Evolutionary conservation across 1,284 basidiomycete species (phyloP).

Genomic region (Apiotrichum veenhuisii): DNA sequence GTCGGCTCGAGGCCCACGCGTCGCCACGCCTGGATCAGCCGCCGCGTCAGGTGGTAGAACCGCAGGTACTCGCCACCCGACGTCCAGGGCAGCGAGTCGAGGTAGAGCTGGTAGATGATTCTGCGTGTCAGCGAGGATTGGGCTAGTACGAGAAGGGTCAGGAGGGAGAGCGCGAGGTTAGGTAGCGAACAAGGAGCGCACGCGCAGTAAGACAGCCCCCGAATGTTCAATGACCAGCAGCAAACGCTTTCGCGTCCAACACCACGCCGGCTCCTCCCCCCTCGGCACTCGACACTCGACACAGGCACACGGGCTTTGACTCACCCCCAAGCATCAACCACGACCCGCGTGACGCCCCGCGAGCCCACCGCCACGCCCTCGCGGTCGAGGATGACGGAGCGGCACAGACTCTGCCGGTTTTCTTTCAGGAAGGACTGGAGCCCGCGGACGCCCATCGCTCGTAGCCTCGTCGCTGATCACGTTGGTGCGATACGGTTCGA

Average conservation of each 20-base stretch:
- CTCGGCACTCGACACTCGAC: too few relatives aligned
- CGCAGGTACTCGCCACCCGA: conserved; percentile 76
- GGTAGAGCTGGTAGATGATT: conserved; percentile 70
- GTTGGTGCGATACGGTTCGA: too few relatives aligned
- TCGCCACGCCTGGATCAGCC: conserved; percentile 66
- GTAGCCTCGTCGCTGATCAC: too few relatives aligned
- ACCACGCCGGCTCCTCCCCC: too few relatives aligned
- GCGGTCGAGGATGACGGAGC: conserved; percentile 51
- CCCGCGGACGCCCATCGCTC: conserved; percentile 71
- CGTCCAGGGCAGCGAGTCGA: conserved; percentile 68
- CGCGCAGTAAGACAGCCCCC: too few relatives aligned
- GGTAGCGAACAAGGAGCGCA: too few relatives aligned
- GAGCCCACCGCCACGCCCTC: conserved; percentile 9
- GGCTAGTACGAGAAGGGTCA: neutral
- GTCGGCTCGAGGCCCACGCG: conserved; percentile 66
- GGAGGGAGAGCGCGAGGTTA: too few relatives aligned
- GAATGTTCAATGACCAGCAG: too few relatives aligned
- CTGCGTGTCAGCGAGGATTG: conserved; percentile 48
- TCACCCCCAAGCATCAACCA: conserved; percentile 87
- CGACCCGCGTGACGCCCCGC: conserved; percentile 51
- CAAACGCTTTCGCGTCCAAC: neutral
- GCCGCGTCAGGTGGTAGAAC: conserved; percentile 57
- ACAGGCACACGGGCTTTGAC: too few relatives aligned
- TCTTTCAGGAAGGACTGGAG: conserved; percentile 74
- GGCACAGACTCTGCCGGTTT: conserved; percentile 61